Conservation (phyloP, 331 rosid species). For the Rosa hybrid region DNA sequence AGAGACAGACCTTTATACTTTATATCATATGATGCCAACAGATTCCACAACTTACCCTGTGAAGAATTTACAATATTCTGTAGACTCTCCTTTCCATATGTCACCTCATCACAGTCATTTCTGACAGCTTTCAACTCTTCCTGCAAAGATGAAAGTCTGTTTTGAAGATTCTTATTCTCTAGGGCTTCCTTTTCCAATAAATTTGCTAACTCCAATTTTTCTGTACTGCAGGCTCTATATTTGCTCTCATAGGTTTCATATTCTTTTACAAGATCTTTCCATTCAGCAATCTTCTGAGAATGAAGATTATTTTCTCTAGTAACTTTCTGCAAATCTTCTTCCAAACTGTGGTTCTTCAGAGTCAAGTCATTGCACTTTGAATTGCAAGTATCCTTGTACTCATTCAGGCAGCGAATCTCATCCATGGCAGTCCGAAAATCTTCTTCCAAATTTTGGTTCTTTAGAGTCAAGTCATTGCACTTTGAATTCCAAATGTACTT, state of each 20-base stretch:
- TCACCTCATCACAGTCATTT: conserved; percentile 53
- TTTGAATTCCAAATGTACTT: conserved; percentile 56
- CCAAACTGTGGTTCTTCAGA: conserved; percentile 59
- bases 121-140: conserved; percentile 59
- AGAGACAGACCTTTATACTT: conserved; percentile 37
- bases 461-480: conserved; percentile 62
- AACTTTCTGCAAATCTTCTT: conserved; percentile 50
- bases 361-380: conserved; percentile 64
- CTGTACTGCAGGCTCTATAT: conserved; percentile 52
- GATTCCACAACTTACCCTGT: conserved; percentile 53
- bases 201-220: conserved; percentile 64
- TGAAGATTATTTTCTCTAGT: conserved; percentile 52
- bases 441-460: conserved; percentile 63
- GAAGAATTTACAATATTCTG: conserved; percentile 47
- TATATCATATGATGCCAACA: conserved; percentile 51
- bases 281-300: conserved; percentile 56
- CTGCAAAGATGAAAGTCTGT: conserved; percentile 51
- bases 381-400: conserved; percentile 57
- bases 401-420: conserved; percentile 64
- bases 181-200: conserved; percentile 49
- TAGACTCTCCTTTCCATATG: conserved; percentile 59
- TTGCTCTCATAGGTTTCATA: conserved; percentile 56
- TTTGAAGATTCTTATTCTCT: conserved; percentile 51
- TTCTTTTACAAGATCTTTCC: conserved; percentile 54
- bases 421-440: conserved; percentile 35